These are phyloP conservation scores for Vinca minor DNA, from an alignment of 257 asterid genomes.

Conservation along the genomic window DNA sequence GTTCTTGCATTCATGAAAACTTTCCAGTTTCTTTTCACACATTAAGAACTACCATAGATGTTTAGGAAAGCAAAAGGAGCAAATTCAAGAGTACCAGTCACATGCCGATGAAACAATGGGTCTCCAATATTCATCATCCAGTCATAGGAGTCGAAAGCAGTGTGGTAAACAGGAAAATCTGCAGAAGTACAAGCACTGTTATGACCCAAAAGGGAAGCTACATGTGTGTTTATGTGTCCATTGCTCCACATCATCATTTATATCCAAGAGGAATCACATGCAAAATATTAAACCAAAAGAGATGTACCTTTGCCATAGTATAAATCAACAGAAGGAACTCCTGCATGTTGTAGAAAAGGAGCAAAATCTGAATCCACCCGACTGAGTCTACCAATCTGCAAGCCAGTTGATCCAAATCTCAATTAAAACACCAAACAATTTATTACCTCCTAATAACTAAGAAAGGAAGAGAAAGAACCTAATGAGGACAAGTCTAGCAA, in stretches of 20 bases:
- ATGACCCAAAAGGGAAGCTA: neutral
- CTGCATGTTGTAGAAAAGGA: conserved; percentile 84
- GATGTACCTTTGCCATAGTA: conserved; percentile 69
- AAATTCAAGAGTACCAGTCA: conserved; percentile 44
- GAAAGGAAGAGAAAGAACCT: neutral
- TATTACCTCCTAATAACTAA: neutral
- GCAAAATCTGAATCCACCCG: conserved; percentile 91
- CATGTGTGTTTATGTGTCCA: too few species aligned
- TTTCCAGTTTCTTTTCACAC: too few species aligned
- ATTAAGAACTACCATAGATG: conserved; percentile 3
- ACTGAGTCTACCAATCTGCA: conserved; percentile 68
- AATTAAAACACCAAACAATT: neutral
- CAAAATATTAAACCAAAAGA: conserved; percentile 2
- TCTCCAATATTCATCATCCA: conserved; percentile 83
- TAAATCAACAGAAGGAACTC: conserved; percentile 75
- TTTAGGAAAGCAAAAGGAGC: conserved; percentile 5
- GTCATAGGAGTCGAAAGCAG: conserved; percentile 81
- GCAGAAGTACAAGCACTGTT: conserved; percentile 16
- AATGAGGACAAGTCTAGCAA: neutral
- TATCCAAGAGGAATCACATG: neutral
- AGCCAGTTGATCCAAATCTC: conserved; percentile 6
- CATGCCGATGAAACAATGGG: conserved; percentile 82
- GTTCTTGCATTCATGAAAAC: neutral
- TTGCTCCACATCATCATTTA: neutral
- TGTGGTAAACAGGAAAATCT: conserved; percentile 93